Base-by-base conservation (phyloP, 257 asterid species). In the Scutellaria barbata region DNA sequence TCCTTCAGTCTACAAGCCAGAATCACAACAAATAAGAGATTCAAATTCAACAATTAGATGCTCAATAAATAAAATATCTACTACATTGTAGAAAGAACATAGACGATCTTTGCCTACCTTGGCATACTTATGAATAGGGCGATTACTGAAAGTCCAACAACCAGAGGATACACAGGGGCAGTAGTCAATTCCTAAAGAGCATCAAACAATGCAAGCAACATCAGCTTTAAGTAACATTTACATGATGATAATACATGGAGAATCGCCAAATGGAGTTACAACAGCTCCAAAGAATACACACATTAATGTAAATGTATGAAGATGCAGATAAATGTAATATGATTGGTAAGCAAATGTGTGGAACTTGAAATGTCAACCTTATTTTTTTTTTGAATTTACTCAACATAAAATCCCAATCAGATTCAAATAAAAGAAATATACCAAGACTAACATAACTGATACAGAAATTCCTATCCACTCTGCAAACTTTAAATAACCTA, bases 101-200 rank as follows among this genome's bases (percentile, higher is more conserved):
- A 50, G 42, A 61, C 48, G 37, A 46, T 58, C 66, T 48, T 48
- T 6, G 42, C 67, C 68, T 76, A 93, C 98, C 97, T 90, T 76
- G 98, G 98, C 90, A 90, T 86, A 47, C 96, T 81, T 42, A 93
- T 85, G 83, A 88, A 85, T 76, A 93, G 84, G 10, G 85, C 87
- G 73, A 93, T 85, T 18, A 78, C 96, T 33, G 87, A 82, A 66
- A 93, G 67, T 72, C 96, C 98, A 45, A 79, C 89, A 46, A 93
- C 81, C 22, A 93, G 90, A 71, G 94, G 96, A 82, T 93, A 93
- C 59, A 88, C 89, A 30, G 96, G 95, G 48, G 96, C 96, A 5
- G 92, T 81, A 37, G 98, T 87, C 83, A 93, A 74, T 83, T 92
- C 97, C 96, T 90, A 86, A 59, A 80, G 57, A 47, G 51, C 55